Percentiles rank a stretch among this genome's conserved stretches.
Conservation (phyloP, 1,284 basidiomycete species). For the Irpex sp. region DNA sequence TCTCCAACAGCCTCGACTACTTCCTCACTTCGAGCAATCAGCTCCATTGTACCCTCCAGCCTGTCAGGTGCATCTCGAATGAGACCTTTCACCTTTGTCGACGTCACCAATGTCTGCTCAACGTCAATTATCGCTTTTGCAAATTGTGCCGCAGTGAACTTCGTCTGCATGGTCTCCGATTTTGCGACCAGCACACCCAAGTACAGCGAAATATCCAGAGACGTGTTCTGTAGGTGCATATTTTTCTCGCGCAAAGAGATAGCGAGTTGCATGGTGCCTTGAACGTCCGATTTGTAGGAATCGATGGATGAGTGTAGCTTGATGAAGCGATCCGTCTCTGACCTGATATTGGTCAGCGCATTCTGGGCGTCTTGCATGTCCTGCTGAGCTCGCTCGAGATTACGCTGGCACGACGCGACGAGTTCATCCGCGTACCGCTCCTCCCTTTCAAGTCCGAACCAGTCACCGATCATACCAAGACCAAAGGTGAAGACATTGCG, state of each 20-base stretch:
- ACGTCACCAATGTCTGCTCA: neutral
- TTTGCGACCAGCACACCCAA: neutral
- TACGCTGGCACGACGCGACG: neutral
- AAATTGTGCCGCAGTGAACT: neutral
- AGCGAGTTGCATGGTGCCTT: neutral
- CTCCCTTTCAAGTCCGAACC: neutral
- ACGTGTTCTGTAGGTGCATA: neutral
- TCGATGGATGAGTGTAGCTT: neutral
- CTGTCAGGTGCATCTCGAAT: neutral
- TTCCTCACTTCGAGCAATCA: neutral
- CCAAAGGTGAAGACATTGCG: slow-evolving; percentile 2
- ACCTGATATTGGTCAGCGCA: neutral
- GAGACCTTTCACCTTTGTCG: neutral
- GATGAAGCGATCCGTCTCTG: neutral
- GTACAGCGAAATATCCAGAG: neutral
- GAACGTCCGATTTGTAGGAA: neutral
- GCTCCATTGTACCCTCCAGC: neutral
- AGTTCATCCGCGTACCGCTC: neutral
- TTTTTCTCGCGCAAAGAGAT: neutral
- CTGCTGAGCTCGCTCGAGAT: neutral
- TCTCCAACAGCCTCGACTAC: neutral
- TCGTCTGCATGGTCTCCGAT: neutral
- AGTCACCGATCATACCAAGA: neutral
- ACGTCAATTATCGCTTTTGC: neutral
- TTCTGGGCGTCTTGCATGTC: neutral